Conservation (phyloP, 129 eudicot genomes). For the Deinandra increscens region DNA sequence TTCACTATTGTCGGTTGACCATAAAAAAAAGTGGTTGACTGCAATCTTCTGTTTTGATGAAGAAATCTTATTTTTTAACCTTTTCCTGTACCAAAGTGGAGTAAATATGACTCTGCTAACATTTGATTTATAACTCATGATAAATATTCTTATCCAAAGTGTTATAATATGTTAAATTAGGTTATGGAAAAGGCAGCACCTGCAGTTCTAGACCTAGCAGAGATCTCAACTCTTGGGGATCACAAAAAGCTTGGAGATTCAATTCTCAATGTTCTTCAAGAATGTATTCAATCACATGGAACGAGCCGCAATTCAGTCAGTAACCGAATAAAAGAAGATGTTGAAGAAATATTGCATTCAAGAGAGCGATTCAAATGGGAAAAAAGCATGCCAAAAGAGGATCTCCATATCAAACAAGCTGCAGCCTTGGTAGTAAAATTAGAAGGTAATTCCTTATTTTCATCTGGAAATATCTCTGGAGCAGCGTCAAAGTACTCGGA, state of each 20-base stretch:
- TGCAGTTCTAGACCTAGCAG: slow-evolving; percentile 78
- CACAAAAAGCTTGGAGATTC: slow-evolving; percentile 92
- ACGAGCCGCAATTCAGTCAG: slow-evolving; percentile 61
- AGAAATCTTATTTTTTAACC: not conserved
- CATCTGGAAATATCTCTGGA: slow-evolving; percentile 85
- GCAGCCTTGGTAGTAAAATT: slow-evolving; percentile 92
- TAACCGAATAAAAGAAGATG: slow-evolving; percentile 53
- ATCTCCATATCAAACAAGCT: slow-evolving; percentile 95
- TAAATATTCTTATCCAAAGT: not conserved
- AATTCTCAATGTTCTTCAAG: slow-evolving; percentile 76
- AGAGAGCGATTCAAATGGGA: slow-evolving; percentile 79
- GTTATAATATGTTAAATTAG: slow-evolving; percentile 33
- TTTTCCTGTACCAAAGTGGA: not conserved
- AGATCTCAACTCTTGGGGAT: slow-evolving; percentile 78
- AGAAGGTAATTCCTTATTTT: slow-evolving; percentile 86
- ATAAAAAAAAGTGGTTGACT: not conserved
- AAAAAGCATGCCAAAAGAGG: slow-evolving; percentile 88
- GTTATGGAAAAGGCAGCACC: slow-evolving; percentile 86
- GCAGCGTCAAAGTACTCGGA: slow-evolving; percentile 94
- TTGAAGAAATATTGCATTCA: slow-evolving; percentile 62
- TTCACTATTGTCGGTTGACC: slow-evolving; percentile 10
- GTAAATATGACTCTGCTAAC: not conserved
- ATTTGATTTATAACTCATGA: slow-evolving; percentile 15
- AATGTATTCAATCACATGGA: slow-evolving; percentile 68
- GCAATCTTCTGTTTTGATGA: not conserved